Evolutionary conservation across 148 eudicot genomes (phyloP).

Genomic region (Vaccinium vitisidaea): DNA sequence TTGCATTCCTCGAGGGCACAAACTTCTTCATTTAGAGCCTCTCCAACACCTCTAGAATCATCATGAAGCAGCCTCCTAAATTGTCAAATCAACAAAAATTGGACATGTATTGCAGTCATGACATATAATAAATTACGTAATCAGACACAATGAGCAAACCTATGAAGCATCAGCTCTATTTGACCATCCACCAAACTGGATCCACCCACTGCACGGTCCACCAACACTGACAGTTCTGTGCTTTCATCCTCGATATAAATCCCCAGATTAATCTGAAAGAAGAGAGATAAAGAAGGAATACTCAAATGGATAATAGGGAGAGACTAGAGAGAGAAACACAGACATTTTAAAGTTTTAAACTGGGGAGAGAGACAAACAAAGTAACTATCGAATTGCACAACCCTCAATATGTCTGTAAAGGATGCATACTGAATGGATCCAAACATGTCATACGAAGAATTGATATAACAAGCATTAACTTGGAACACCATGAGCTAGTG

Average conservation of each 20-base stretch:
- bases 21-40: constrained; percentile 70
- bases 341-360: neutral
- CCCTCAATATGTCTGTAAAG: neutral
- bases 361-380: neutral
- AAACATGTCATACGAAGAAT: neutral
- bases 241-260: constrained; percentile 59
- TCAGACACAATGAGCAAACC: constrained; percentile 34
- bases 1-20: constrained; percentile 54
- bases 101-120: constrained; percentile 5
- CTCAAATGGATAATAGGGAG: neutral
- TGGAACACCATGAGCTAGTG: neutral
- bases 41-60: constrained; percentile 78
- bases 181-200: constrained; percentile 74
- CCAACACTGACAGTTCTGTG: constrained; percentile 67
- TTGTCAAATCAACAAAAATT: constrained; percentile 4
- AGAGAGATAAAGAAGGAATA: constrained; percentile 11
- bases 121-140: neutral
- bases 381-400: neutral
- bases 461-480: neutral
- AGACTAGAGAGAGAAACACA: neutral
- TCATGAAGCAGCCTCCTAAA: constrained; percentile 71
- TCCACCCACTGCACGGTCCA: constrained; percentile 80
- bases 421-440: constrained; percentile 3
- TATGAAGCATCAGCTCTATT: constrained; percentile 79
- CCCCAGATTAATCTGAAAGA: constrained; percentile 60